Evolutionary conservation across 73 alveolate species (phyloP).

Genomic region (Halteria grandinella): DNA sequence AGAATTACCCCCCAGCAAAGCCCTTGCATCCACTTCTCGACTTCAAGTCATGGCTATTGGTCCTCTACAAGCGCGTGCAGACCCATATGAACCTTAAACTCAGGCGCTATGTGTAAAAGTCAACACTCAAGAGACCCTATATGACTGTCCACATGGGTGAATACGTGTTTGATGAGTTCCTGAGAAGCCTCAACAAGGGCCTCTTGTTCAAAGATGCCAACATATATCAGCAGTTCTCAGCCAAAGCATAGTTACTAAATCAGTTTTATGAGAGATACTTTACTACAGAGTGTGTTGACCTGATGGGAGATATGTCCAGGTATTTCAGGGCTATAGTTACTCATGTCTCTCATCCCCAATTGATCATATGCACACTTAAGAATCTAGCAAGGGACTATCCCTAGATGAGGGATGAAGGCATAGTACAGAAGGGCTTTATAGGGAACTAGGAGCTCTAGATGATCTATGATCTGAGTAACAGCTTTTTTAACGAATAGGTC

Average conservation of each 20-base stretch:
- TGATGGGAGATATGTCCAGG: constrained; percentile 9
- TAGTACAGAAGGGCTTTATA: too few species aligned
- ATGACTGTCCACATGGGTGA: constrained; percentile 36
- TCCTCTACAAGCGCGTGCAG: constrained; percentile 26
- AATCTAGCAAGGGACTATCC: too few species aligned
- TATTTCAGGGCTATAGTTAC: neutral
- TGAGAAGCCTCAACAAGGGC: constrained; percentile 31
- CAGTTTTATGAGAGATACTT: constrained; percentile 35
- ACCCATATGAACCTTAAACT: constrained; percentile 53
- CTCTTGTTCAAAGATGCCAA: constrained; percentile 39
- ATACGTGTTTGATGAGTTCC: constrained; percentile 26
- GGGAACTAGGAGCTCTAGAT: constrained; percentile 14
- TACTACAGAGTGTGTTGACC: constrained; percentile 18
- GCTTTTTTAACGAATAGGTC: constrained; percentile 5
- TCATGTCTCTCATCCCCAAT: constrained; percentile 32
- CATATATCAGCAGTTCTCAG: constrained; percentile 21
- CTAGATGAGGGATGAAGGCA: too few species aligned
- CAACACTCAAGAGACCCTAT: neutral
- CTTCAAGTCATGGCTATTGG: constrained; percentile 36
- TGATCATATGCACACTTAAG: constrained; percentile 32
- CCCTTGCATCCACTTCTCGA: constrained; percentile 30
- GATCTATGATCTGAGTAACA: constrained; percentile 1
- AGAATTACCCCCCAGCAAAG: neutral
- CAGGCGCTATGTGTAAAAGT: constrained; percentile 28
- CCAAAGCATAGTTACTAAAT: neutral